phyloP scores from a whole-genome alignment of 768 basidiomycete species.

The Gymnopilus dilepis region DNA sequence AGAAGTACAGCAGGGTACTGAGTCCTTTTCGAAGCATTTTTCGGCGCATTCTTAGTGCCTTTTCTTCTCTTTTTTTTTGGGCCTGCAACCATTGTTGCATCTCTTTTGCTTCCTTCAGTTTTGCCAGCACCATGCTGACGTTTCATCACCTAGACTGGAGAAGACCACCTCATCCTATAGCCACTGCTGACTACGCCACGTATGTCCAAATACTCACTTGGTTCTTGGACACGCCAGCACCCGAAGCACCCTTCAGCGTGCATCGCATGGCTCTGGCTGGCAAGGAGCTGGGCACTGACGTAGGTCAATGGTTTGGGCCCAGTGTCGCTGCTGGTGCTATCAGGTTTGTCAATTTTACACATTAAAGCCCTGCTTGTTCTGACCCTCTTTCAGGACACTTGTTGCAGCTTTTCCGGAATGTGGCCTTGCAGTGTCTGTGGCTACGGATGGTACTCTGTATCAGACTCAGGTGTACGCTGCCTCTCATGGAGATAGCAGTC shows the following conservation, averaged over 20 bases:
- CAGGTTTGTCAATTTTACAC: constrained; percentile 56
- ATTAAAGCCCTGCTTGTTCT: background rate
- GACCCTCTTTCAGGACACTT: constrained; percentile 59
- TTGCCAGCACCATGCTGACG: background rate
- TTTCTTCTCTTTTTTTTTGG: too few species aligned
- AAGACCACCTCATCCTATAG: constrained; percentile 64
- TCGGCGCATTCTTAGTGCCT: too few species aligned
- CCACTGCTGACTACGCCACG: constrained; percentile 72
- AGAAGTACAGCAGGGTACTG: too few species aligned
- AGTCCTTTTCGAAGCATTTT: too few species aligned
- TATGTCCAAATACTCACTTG: constrained; percentile 93
- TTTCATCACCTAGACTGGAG: constrained; percentile 74
- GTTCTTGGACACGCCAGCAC: constrained; percentile 91
- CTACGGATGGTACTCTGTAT: constrained; percentile 82
- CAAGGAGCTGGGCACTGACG: constrained; percentile 92
- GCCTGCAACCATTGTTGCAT: too few species aligned
- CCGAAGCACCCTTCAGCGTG: constrained; percentile 89
- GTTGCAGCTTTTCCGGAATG: constrained; percentile 81
- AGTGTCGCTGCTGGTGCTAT: constrained; percentile 97
- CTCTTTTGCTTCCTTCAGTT: too few species aligned
- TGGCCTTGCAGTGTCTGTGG: constrained; percentile 80
- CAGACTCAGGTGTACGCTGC: constrained; percentile 87
- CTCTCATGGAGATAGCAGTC: constrained; percentile 49
- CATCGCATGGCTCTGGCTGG: constrained; percentile 96
- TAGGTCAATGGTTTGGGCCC: constrained; percentile 98